These are phyloP conservation scores for Exserohilum turcica DNA, from an alignment of 2,329 filamentous ascomycete genomes.

Conservation along the genomic window DNA sequence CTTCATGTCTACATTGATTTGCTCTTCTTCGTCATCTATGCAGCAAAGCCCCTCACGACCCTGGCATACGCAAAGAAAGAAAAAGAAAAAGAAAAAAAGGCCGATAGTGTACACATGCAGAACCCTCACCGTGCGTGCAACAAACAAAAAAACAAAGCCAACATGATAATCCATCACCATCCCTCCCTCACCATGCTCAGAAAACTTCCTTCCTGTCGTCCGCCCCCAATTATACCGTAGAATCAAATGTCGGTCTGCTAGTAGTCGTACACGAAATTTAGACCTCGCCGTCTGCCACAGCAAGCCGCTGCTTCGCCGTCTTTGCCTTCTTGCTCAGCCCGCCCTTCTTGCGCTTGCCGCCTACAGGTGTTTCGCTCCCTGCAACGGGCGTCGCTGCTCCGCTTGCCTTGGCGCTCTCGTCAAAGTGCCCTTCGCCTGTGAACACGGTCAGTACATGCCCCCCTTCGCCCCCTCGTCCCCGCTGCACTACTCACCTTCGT, in stretches of 20 bases:
- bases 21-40: slow-evolving; percentile 16
- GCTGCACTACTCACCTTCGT: slow-evolving; percentile 75
- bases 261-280: slow-evolving; percentile 22
- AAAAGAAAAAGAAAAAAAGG: no score
- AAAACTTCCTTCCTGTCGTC: background rate
- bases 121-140: slow-evolving; percentile 6
- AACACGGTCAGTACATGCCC: slow-evolving; percentile 30
- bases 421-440: slow-evolving; percentile 92
- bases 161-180: slow-evolving; percentile 1
- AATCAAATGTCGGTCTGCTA: slow-evolving; percentile 11
- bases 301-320: slow-evolving; percentile 56
- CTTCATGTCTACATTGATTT: slow-evolving; percentile 18
- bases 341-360: slow-evolving; percentile 58
- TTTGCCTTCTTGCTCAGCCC: slow-evolving; percentile 58
- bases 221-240: slow-evolving; percentile 16
- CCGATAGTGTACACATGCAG: slow-evolving; percentile 24
- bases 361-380: slow-evolving; percentile 38
- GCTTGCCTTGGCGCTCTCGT: slow-evolving; percentile 82
- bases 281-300: slow-evolving; percentile 54
- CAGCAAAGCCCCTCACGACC: slow-evolving; percentile 11
- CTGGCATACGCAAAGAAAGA: slow-evolving; percentile 11
- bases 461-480: background rate
- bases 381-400: slow-evolving; percentile 83
- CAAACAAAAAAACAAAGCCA: slow-evolving; percentile 1
- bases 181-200: background rate